These are phyloP conservation scores for Phyllosticta ampelicida DNA, from an alignment of 2,329 filamentous ascomycete genomes.

Conservation along the genomic window DNA sequence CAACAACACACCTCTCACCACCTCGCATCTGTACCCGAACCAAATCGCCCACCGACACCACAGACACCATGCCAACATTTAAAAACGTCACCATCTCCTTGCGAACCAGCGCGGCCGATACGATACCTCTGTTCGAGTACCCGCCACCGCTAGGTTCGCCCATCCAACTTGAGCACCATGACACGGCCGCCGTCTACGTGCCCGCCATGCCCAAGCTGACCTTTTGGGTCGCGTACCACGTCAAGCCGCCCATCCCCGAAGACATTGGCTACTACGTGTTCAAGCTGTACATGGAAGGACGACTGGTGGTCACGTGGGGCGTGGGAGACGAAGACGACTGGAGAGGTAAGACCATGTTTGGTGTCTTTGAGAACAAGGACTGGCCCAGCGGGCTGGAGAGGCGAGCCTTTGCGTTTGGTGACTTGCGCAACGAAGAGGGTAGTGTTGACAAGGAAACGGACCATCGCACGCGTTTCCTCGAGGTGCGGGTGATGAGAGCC, in stretches of 20 bases:
- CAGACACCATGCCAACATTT: conserved; percentile 4
- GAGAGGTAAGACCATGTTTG: conserved; percentile 36
- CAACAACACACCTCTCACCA: background rate
- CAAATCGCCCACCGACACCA: background rate
- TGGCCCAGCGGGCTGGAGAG: conserved; percentile 29
- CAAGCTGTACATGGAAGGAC: conserved; percentile 34
- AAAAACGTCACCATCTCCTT: conserved; percentile 7
- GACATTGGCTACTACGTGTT: conserved; percentile 29
- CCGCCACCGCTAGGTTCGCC: conserved; percentile 2
- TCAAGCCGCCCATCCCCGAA: conserved; percentile 2
- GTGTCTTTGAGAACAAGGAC: conserved; percentile 26
- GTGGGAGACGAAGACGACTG: conserved; percentile 32
- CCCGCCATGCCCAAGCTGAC: background rate
- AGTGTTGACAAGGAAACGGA: conserved; percentile 12
- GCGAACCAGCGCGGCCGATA: background rate
- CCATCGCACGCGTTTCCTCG: conserved; percentile 24
- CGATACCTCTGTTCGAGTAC: conserved; percentile 4
- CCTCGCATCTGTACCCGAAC: background rate
- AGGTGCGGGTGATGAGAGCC: conserved; percentile 33
- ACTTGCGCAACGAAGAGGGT: conserved; percentile 10
- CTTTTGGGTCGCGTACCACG: conserved; percentile 10
- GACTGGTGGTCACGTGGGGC: conserved; percentile 34
- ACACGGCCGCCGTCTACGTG: conserved; percentile 3
- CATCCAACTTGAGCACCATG: background rate
- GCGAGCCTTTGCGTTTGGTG: conserved; percentile 30